Evolutionary conservation across 345 rosid genomes (phyloP).

Genomic region (Microcos paniculata): DNA sequence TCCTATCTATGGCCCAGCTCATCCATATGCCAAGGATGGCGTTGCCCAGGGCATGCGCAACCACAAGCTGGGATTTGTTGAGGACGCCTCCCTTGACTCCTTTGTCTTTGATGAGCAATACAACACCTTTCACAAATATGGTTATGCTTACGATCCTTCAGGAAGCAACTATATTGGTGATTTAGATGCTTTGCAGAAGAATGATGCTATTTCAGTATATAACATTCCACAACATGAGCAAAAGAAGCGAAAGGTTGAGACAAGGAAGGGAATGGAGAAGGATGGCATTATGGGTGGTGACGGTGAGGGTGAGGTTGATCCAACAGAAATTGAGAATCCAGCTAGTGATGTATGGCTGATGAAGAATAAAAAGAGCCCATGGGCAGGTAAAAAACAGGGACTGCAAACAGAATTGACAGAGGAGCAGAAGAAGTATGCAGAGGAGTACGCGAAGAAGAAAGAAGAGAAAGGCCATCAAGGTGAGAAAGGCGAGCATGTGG

Average conservation of each 20-base stretch:
- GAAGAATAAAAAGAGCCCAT: slow-evolving; percentile 89
- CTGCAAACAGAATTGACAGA: slow-evolving; percentile 78
- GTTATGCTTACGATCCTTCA: slow-evolving; percentile 88
- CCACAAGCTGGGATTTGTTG: slow-evolving; percentile 96
- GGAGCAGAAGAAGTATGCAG: slow-evolving; percentile 97
- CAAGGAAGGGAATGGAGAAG: slow-evolving; percentile 43
- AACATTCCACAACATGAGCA: slow-evolving; percentile 82
- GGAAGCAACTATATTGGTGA: slow-evolving; percentile 82
- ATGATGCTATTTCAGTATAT: slow-evolving; percentile 70
- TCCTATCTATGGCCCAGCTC: slow-evolving; percentile 80
- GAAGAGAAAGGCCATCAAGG: slow-evolving; percentile 68
- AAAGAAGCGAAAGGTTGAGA: slow-evolving; percentile 69
- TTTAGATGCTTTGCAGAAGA: slow-evolving; percentile 56
- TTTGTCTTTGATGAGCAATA: slow-evolving; percentile 92
- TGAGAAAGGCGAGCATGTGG: slow-evolving; percentile 74
- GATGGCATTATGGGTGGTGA: no score
- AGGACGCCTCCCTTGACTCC: slow-evolving; percentile 81
- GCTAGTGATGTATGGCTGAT: slow-evolving; percentile 73
- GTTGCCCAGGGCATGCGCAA: slow-evolving; percentile 94
- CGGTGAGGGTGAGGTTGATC: slow-evolving; percentile 28
- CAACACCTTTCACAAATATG: slow-evolving; percentile 83
- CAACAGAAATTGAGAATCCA: slow-evolving; percentile 70
- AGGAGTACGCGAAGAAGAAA: slow-evolving; percentile 92
- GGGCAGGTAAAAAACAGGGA: slow-evolving; percentile 94
- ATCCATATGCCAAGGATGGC: slow-evolving; percentile 95